Percentiles rank a stretch among this genome's conserved stretches.
phyloP scores from a whole-genome alignment of 805 yeast species.

The Saturnispora silvae region DNA sequence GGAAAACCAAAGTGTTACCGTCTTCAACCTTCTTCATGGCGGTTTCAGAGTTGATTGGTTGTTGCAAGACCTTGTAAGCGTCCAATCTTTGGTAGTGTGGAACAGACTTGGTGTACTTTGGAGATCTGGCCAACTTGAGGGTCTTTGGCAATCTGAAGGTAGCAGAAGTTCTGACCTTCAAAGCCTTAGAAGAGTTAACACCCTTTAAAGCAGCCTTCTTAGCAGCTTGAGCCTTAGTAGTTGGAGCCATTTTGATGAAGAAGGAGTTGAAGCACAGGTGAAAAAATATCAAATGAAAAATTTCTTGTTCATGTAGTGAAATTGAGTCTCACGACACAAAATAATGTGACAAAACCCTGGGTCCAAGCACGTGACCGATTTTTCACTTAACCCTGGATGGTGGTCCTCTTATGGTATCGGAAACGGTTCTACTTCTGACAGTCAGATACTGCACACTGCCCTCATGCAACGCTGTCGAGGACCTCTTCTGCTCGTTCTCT shows the following conservation, averaged over 20 bases:
- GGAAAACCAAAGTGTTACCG: conserved; percentile 98
- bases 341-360: conserved; percentile 11
- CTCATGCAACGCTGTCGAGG: no score
- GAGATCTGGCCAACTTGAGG: conserved; percentile 83
- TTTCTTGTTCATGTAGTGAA: conserved; percentile 3
- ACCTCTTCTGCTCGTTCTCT: no score
- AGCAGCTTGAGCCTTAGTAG: conserved; percentile 88
- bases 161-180: conserved; percentile 90
- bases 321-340: conserved; percentile 10
- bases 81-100: conserved; percentile 97
- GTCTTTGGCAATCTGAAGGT: conserved; percentile 98
- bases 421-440: no score
- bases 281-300: neutral
- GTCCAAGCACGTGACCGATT: conserved; percentile 10
- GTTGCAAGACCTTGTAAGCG: conserved; percentile 85
- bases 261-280: conserved; percentile 6
- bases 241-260: conserved; percentile 22
- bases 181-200: conserved; percentile 79
- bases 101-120: conserved; percentile 93
- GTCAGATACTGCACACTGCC: no score
- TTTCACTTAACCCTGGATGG: neutral
- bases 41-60: conserved; percentile 95
- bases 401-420: neutral
- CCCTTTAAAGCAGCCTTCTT: conserved; percentile 99
- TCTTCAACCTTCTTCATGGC: conserved; percentile 99